Base-by-base conservation (phyloP, 1,284 basidiomycete genomes). In the Farysia itapuensis region DNA sequence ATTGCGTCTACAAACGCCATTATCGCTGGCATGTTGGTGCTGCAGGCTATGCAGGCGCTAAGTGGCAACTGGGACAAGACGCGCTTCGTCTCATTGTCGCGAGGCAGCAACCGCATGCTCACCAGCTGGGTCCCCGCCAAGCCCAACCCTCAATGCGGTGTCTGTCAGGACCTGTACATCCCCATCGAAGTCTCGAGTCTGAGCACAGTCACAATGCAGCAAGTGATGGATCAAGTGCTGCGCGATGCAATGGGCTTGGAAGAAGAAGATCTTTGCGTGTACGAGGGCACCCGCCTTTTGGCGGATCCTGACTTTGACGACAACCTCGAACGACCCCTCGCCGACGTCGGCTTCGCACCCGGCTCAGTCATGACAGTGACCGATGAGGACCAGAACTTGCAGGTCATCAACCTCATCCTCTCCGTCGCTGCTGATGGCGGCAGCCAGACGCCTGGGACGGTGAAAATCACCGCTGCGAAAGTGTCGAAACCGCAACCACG, bases 1-100 rank as follows among this genome's bases (percentile, higher is more conserved):
- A 97, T 98, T 65, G 95, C 95, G 2, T 97, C 95, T 0, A 99
- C 95, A 7, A 99, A 99, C 77, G 95, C 95, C 12, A 89, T 98
- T 77, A 86, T 97, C 59, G 88, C 95, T 0, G 95, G 93, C 0
- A 81, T 95, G 25, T 90, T 96, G 64, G 91, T 96, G 14, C 82
- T 97, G 36, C 93, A 96, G 78, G 89, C 92, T 0, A 79, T 96
- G 12, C 86, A 91, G 48, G 81, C 95, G 21, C 81, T 97, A 0
- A 61, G 59, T 4, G 34, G 44, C 4, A 18, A 28, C 11, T 67
- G 63, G 64, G 26, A 44, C 25, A 41, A 43, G 31, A 47, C 58
- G 19, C 53, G 61, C 4, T 45, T 54, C 28, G 54, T 72, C 25
- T 53, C 52, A 11, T 35, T 74, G n/a, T 46, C 52, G 9, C 43